Base-by-base conservation (phyloP, 306 rosid genomes). In the Quillaja saponaria region DNA sequence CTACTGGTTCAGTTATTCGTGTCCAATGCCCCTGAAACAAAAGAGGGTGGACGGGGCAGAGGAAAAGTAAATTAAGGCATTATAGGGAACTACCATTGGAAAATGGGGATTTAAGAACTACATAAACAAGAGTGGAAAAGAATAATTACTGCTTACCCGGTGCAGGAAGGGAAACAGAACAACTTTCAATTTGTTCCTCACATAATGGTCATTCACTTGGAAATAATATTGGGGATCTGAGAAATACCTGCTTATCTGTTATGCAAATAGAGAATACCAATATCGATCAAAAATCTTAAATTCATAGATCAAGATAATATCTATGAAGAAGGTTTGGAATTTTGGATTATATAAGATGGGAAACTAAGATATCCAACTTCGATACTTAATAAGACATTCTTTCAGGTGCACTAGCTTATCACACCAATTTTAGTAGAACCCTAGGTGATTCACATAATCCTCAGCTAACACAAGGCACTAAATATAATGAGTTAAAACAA, bases 141-240 rank as follows among this genome's bases (percentile, higher is more conserved):
- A 7, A 19, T 49, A 34, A 52, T 47, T 66, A 56, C 48, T 44
- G 14, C 88, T 77, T 80, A 89, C 99, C 95, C 99, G 71, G 77
- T 92, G 97, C 35, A 92, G 87, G 81, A 92, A 92, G 20, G 99
- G 99, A 45, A 87, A 78, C 65, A 92, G 80, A 63, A 92, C 90
- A 61, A 89, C 95, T 95, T 92, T 92, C 87, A 92, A 81, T 71
- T 92, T 92, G 90, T 92, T 92, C 83, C 87, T 81, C 55, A 89
- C 96, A 71, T 86, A 92, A 21, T 84, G 99, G 68, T 89, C 95
- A 69, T 89, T 92, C 74, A 92, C 96, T 89, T 92, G 99, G 68
- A 89, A 92, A 74, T 92, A 92, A 75, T 89, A 92, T 74, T 92
- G 96, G 31, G 99, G 96, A 80, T 92, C 96, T 34, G 95, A 92